Percentiles rank a stretch among this genome's conserved stretches.
phyloP scores from a whole-genome alignment of 352 stramenopile species.

The Aphanomyces stellatus region DNA sequence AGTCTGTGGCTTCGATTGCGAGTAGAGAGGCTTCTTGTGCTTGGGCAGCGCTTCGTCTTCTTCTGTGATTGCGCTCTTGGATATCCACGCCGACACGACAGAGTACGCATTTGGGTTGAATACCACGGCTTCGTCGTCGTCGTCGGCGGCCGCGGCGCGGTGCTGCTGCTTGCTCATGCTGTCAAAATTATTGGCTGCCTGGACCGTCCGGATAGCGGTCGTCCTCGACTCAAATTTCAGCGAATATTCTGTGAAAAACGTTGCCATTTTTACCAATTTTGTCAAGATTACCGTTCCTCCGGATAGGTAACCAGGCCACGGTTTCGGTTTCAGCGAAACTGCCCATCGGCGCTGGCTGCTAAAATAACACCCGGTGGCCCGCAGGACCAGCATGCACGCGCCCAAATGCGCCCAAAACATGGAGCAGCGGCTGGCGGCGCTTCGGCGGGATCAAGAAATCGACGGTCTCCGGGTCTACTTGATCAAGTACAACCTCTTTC shows the following conservation, averaged over 20 bases:
- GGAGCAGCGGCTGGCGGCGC: constrained; percentile 68
- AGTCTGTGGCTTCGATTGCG: background rate
- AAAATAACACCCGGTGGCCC: too few species aligned
- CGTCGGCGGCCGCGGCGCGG: background rate
- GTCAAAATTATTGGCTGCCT: too few species aligned
- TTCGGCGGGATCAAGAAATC: constrained; percentile 78
- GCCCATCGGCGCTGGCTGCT: too few species aligned
- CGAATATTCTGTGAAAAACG: background rate
- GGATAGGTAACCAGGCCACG: too few species aligned
- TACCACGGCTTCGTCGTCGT: constrained; percentile 16
- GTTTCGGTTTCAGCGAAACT: too few species aligned
- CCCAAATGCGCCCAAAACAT: constrained; percentile 81
- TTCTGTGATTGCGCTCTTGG: background rate
- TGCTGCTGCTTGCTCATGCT: constrained; percentile 5
- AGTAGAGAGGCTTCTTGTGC: constrained; percentile 14
- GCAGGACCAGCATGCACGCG: constrained; percentile 47
- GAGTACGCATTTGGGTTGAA: constrained; percentile 16
- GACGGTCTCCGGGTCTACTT: constrained; percentile 71
- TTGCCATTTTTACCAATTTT: background rate
- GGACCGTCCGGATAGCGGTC: constrained; percentile 4
- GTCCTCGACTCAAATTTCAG: too few species aligned
- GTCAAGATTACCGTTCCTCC: too few species aligned
- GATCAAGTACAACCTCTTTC: constrained; percentile 85
- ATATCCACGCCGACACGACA: constrained; percentile 15
- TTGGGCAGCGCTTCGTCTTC: background rate